phyloP scores from a whole-genome alignment of 768 basidiomycete species.

The Hemileccinum impolitum region DNA sequence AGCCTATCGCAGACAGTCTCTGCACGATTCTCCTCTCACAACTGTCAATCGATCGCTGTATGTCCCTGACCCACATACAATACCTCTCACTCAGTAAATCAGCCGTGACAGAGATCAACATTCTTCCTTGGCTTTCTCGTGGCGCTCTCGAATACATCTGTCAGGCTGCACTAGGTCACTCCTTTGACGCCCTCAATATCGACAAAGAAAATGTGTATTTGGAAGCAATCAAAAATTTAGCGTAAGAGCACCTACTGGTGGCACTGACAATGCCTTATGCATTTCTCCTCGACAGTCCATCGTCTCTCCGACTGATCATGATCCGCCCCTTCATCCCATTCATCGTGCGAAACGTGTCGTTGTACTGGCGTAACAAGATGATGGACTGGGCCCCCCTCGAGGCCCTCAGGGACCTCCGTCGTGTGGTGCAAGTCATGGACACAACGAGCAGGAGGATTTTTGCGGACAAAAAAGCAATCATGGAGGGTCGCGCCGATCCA shows the following conservation, averaged over 20 bases:
- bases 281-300: slow-evolving; percentile 18
- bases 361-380: slow-evolving; percentile 32
- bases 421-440: slow-evolving; percentile 30
- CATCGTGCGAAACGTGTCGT: slow-evolving; percentile 27
- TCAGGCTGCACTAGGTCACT: slow-evolving; percentile 33
- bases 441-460: slow-evolving; percentile 26
- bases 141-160: slow-evolving; percentile 37
- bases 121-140: slow-evolving; percentile 33
- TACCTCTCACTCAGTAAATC: background rate
- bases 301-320: slow-evolving; percentile 23
- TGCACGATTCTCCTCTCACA: slow-evolving; percentile 16
- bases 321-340: slow-evolving; percentile 33
- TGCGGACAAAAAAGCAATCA: slow-evolving; percentile 27
- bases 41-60: slow-evolving; percentile 24
- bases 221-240: slow-evolving; percentile 28
- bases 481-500: slow-evolving; percentile 9
- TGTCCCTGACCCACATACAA: background rate
- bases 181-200: slow-evolving; percentile 29
- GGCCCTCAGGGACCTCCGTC: slow-evolving; percentile 25
- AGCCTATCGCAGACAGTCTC: slow-evolving; percentile 32
- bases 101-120: slow-evolving; percentile 31
- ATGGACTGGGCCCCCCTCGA: slow-evolving; percentile 31
- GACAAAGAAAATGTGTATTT: slow-evolving; percentile 26
- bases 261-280: no score
- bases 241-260: slow-evolving; percentile 20